These are phyloP conservation scores for Stylonectria norvegica DNA, from an alignment of 2,329 filamentous ascomycete genomes.

Conservation along the genomic window DNA sequence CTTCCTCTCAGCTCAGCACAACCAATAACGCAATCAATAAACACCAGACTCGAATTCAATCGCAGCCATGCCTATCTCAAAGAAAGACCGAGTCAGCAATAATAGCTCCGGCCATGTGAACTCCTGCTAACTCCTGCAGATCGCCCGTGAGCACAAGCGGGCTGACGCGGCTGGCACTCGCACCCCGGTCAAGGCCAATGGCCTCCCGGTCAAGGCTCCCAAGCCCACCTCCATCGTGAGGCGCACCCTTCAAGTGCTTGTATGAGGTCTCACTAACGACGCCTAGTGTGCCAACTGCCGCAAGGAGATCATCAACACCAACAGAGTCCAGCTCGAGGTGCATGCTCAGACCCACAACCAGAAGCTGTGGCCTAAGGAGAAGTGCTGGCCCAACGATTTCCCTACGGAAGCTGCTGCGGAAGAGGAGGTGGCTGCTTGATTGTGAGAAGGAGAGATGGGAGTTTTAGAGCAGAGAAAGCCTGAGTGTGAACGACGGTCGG, in stretches of 20 bases:
- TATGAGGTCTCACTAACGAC: neutral
- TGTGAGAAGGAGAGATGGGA: no score
- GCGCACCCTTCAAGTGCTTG: neutral
- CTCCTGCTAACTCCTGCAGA: slow-evolving; percentile 28
- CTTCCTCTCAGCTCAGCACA: neutral
- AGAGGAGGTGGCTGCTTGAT: no score
- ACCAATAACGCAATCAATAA: neutral
- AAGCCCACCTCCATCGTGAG: slow-evolving; percentile 38
- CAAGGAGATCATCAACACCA: slow-evolving; percentile 50
- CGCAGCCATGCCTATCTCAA: slow-evolving; percentile 27
- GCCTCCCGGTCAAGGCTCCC: slow-evolving; percentile 51
- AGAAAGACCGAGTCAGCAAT: slow-evolving; percentile 24
- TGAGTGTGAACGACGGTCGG: no score
- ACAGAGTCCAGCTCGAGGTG: slow-evolving; percentile 49
- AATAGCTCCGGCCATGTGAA: neutral
- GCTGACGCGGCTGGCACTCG: slow-evolving; percentile 53
- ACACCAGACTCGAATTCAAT: neutral
- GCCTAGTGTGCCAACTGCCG: slow-evolving; percentile 47
- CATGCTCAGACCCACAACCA: slow-evolving; percentile 50
- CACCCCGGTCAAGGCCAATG: slow-evolving; percentile 51
- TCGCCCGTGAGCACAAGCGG: slow-evolving; percentile 53
- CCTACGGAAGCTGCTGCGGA: neutral
- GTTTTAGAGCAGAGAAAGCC: no score
- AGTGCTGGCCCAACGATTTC: slow-evolving; percentile 55
- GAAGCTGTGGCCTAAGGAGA: slow-evolving; percentile 53